phyloP scores from a whole-genome alignment of 192 early-diverging fungal genomes.

The Funneliformis geosporum region DNA sequence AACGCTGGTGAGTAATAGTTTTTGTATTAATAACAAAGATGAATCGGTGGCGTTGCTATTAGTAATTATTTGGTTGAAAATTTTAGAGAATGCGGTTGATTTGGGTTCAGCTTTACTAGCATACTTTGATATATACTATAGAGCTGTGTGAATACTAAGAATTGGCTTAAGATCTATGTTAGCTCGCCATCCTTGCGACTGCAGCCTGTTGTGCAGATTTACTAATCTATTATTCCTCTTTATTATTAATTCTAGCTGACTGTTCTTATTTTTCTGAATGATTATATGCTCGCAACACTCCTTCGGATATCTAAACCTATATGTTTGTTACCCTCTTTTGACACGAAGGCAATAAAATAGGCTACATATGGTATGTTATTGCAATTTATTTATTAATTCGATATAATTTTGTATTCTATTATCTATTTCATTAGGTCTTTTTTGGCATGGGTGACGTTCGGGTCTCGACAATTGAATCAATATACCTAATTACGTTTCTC shows the following conservation, averaged over 20 bases:
- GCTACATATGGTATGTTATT: background rate
- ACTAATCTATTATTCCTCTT: background rate
- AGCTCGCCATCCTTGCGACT: too few species aligned
- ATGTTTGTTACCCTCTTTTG: background rate
- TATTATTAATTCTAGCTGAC: background rate
- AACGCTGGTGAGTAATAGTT: too few species aligned
- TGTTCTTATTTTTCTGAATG: background rate
- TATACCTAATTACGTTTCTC: background rate
- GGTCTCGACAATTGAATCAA: background rate
- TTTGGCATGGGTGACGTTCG: background rate
- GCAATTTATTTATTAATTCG: background rate
- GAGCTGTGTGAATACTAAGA: too few species aligned
- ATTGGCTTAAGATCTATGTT: too few species aligned
- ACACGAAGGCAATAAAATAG: background rate
- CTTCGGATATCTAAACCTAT: background rate
- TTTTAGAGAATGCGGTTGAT: background rate
- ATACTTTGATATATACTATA: too few species aligned
- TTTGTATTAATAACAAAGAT: too few species aligned
- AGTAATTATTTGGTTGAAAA: background rate
- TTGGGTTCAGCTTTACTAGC: too few species aligned
- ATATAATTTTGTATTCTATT: background rate
- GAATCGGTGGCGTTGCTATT: background rate
- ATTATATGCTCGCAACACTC: background rate
- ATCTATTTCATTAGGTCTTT: background rate
- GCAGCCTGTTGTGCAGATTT: background rate